Percentiles rank a stretch among this genome's conserved stretches.
These are phyloP conservation scores for Solanum verrucosum DNA, from an alignment of 257 asterid genomes.

Conservation along the genomic window DNA sequence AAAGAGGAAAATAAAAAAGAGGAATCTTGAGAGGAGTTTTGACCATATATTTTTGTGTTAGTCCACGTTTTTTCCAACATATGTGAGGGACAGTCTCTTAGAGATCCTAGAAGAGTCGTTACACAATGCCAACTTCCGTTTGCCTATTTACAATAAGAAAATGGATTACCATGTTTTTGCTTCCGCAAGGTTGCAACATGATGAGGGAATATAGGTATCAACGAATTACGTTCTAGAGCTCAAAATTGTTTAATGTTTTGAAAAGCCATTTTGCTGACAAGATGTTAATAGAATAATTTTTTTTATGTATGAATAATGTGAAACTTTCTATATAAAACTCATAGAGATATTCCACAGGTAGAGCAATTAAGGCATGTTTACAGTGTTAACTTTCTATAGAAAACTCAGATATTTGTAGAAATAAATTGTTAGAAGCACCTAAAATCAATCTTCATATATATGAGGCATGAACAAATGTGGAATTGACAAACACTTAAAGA, in stretches of 20 bases:
- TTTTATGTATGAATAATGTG: not conserved
- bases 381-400: not conserved
- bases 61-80: too few species aligned
- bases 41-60: too few species aligned
- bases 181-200: not conserved
- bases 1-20: too few species aligned
- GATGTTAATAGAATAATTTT: not conserved
- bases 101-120: not conserved
- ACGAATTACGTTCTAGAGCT: not conserved
- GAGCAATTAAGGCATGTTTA: not conserved
- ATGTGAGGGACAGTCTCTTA: not conserved
- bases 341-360: not conserved
- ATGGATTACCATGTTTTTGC: not conserved
- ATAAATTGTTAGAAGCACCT: not conserved
- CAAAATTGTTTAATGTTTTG: not conserved
- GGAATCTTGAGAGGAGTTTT: too few species aligned
- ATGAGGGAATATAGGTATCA: not conserved
- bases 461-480: not conserved
- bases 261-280: not conserved
- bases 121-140: not conserved
- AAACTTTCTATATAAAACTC: too few species aligned
- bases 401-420: not conserved
- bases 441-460: not conserved
- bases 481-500: not conserved
- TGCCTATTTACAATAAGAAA: not conserved